Evolutionary conservation across 2,329 filamentous ascomycete genomes (phyloP).

Genomic region (Diaporthe sp.): DNA sequence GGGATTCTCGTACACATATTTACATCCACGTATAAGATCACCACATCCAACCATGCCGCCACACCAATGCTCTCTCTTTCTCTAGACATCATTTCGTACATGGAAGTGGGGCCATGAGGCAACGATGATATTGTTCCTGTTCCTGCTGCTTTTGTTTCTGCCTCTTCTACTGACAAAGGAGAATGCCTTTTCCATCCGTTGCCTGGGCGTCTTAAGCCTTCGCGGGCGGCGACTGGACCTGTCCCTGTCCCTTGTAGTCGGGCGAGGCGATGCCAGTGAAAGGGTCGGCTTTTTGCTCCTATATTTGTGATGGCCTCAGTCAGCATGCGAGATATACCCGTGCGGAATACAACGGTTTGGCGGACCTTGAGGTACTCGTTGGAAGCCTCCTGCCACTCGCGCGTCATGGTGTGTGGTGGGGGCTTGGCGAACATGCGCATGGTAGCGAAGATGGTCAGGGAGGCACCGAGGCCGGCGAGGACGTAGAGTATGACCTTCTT

Average conservation of each 20-base stretch:
- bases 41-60: constrained; percentile 45
- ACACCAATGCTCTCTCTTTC: constrained; percentile 38
- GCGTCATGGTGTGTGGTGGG: constrained; percentile 88
- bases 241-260: constrained; percentile 83
- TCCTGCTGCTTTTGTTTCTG: constrained; percentile 42
- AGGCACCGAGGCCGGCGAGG: constrained; percentile 74
- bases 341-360: constrained; percentile 42
- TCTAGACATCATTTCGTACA: constrained; percentile 53
- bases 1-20: constrained; percentile 51
- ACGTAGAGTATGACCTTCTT: constrained; percentile 84
- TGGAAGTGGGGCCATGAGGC: constrained; percentile 45
- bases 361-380: constrained; percentile 95
- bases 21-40: constrained; percentile 48
- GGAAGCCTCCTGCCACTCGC: constrained; percentile 95
- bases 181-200: constrained; percentile 43
- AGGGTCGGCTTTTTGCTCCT: constrained; percentile 89
- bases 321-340: constrained; percentile 40
- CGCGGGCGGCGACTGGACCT: constrained; percentile 79
- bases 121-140: constrained; percentile 28
- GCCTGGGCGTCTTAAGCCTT: constrained; percentile 55
- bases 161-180: constrained; percentile 57
- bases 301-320: constrained; percentile 44
- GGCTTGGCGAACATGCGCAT: constrained; percentile 81
- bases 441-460: constrained; percentile 78
- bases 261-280: constrained; percentile 86